Conservation (phyloP, 2,329 filamentous ascomycete species). For the Neopestalotiopsis sp. region DNA sequence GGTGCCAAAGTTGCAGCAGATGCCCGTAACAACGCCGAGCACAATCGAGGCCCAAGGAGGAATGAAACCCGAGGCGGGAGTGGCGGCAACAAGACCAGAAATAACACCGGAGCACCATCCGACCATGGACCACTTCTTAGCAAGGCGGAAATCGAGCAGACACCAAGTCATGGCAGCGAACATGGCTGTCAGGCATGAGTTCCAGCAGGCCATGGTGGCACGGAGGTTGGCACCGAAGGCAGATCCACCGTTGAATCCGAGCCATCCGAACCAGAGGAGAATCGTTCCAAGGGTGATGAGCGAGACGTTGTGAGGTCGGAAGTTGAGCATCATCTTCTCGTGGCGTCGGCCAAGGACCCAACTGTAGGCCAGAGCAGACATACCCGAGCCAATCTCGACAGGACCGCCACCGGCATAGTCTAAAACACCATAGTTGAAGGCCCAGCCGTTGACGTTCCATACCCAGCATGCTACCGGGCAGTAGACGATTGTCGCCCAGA, state of each 20-base stretch:
- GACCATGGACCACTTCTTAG: slow-evolving; percentile 88
- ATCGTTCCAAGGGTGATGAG: slow-evolving; percentile 95
- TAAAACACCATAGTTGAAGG: slow-evolving; percentile 85
- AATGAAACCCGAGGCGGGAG: slow-evolving; percentile 71
- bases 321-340: slow-evolving; percentile 99
- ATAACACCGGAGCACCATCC: slow-evolving; percentile 76
- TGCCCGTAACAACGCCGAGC: slow-evolving; percentile 68
- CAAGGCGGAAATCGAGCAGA: slow-evolving; percentile 91
- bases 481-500: slow-evolving; percentile 97
- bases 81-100: slow-evolving; percentile 72
- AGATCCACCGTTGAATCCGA: slow-evolving; percentile 98
- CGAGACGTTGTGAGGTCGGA: slow-evolving; percentile 98
- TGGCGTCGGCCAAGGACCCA: slow-evolving; percentile 94
- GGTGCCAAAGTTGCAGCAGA: slow-evolving; percentile 71
- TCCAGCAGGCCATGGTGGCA: slow-evolving; percentile 97
- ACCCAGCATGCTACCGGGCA: slow-evolving; percentile 96
- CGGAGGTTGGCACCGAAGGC: slow-evolving; percentile 93
- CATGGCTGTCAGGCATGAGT: slow-evolving; percentile 91
- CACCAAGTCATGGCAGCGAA: slow-evolving; percentile 94
- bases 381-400: slow-evolving; percentile 94
- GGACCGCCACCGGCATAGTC: slow-evolving; percentile 97
- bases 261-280: slow-evolving; percentile 98
- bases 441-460: slow-evolving; percentile 96
- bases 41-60: slow-evolving; percentile 70
- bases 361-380: slow-evolving; percentile 93